Conservation (phyloP, 2,329 filamentous ascomycete genomes). For the Mollisia scopiformis region DNA sequence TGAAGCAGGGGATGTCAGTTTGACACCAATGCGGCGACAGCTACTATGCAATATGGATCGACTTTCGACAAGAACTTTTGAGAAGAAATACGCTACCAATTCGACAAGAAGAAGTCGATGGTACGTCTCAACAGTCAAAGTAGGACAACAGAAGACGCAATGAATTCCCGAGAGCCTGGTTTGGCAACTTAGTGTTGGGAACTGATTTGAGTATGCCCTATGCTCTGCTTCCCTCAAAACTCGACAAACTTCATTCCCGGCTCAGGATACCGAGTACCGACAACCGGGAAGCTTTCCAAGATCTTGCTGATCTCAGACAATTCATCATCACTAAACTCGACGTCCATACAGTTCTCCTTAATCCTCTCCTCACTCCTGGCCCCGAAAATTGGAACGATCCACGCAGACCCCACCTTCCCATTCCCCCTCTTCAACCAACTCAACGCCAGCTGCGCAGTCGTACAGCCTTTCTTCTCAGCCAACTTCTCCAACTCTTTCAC, state of each 20-base stretch:
- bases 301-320: conserved; percentile 34
- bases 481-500: conserved; percentile 58
- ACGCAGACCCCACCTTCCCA: conserved; percentile 16
- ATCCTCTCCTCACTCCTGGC: conserved; percentile 33
- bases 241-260: conserved; percentile 3
- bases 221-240: conserved; percentile 3
- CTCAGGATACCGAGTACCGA: conserved; percentile 23
- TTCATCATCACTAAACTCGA: conserved; percentile 35
- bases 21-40: no score
- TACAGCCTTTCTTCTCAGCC: conserved; percentile 61
- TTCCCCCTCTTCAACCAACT: conserved; percentile 20
- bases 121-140: not conserved
- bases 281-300: conserved; percentile 24
- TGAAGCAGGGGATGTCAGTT: no score
- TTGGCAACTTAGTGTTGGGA: not conserved
- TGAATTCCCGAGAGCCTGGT: not conserved
- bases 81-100: no score
- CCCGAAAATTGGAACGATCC: conserved; percentile 37
- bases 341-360: conserved; percentile 35
- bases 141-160: no score
- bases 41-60: no score
- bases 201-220: not conserved
- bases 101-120: not conserved
- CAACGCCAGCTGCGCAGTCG: conserved; percentile 61
- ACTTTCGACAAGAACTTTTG: no score